Evolutionary conservation across 2,329 filamentous ascomycete genomes (phyloP).

Genomic region (Apiospora sp.): DNA sequence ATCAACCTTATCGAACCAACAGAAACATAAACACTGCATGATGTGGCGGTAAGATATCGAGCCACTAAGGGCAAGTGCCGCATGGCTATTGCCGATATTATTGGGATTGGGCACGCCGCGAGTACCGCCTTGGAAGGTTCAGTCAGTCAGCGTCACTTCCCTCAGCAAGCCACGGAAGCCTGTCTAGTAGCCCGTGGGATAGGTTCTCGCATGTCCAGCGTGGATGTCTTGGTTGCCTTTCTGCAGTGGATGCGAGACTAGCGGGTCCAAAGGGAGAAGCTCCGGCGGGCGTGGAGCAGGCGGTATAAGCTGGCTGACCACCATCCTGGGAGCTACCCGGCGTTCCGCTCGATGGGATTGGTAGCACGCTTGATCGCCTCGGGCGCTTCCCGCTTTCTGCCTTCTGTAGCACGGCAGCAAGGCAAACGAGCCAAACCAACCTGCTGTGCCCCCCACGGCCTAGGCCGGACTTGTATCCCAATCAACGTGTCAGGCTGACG

Average conservation of each 20-base stretch:
- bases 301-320: neutral
- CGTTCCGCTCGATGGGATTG: slow-evolving; percentile 5
- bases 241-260: neutral
- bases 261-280: neutral
- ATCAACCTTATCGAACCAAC: slow-evolving; percentile 8
- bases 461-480: neutral
- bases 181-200: neutral
- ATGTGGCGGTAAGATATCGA: slow-evolving; percentile 15
- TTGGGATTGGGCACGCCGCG: neutral
- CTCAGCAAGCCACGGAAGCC: neutral
- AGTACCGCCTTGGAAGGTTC: neutral
- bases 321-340: neutral
- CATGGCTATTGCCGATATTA: neutral
- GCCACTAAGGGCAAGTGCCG: slow-evolving; percentile 5
- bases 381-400: slow-evolving; percentile 19
- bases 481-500: slow-evolving; percentile 5
- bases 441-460: neutral
- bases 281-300: neutral
- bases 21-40: neutral
- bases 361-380: slow-evolving; percentile 7
- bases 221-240: slow-evolving; percentile 11
- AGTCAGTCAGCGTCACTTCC: neutral
- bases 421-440: slow-evolving; percentile 11
- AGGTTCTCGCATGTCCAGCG: neutral
- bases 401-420: slow-evolving; percentile 14